Evolutionary conservation across 2,329 filamentous ascomycete species (phyloP).

Genomic region (Botryotinia narcissicola): DNA sequence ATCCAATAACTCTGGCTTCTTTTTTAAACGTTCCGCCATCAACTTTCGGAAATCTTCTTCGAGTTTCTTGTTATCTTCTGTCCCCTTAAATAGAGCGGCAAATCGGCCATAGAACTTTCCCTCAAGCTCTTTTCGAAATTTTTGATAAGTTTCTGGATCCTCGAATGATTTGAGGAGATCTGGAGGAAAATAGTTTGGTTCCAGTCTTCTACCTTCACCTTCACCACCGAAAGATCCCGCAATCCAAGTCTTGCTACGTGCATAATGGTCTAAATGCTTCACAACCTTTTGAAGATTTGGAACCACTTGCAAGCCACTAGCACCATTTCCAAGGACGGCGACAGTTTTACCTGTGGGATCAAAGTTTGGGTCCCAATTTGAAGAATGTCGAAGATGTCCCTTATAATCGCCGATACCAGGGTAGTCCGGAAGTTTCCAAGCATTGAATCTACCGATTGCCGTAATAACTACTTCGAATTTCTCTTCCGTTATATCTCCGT

Average conservation of each 20-base stretch:
- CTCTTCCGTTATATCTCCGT: conserved; percentile 43
- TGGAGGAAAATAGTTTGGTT: conserved; percentile 52
- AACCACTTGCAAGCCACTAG: conserved; percentile 52
- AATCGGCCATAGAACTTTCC: conserved; percentile 62
- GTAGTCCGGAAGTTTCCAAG: conserved; percentile 61
- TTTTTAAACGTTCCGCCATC: conserved; percentile 44
- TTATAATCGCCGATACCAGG: conserved; percentile 50
- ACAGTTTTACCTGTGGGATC: conserved; percentile 48
- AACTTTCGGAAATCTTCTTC: conserved; percentile 39
- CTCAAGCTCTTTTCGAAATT: conserved; percentile 57
- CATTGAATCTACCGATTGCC: conserved; percentile 65
- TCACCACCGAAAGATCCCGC: conserved; percentile 43
- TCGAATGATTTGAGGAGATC: conserved; percentile 57
- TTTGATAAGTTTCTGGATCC: conserved; percentile 56
- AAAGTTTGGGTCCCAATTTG: conserved; percentile 56
- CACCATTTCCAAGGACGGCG: conserved; percentile 51
- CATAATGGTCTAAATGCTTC: conserved; percentile 35
- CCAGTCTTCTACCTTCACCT: conserved; percentile 35
- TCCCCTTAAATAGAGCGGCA: conserved; percentile 50
- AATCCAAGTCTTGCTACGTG: conserved; percentile 60
- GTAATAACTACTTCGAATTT: conserved; percentile 60
- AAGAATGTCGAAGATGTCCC: conserved; percentile 57
- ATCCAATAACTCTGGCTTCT: conserved; percentile 41
- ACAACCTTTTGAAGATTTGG: conserved; percentile 41
- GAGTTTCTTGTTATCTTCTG: conserved; percentile 40